Conservation (phyloP, 2,329 filamentous ascomycete genomes). For the Penicillium sp. region DNA sequence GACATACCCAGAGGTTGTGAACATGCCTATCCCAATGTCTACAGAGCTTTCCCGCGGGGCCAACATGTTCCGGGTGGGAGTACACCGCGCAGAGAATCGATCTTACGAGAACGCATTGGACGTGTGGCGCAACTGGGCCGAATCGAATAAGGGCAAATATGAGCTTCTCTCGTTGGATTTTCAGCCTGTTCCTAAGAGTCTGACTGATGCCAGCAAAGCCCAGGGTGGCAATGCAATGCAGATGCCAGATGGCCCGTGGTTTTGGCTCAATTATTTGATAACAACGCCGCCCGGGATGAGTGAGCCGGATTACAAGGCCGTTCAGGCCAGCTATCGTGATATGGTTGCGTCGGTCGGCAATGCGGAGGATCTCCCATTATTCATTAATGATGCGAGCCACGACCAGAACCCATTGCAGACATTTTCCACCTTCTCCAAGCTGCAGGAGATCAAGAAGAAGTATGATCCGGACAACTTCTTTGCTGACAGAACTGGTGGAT, state of each 20-base stretch:
- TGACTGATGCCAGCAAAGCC: slow-evolving; percentile 38
- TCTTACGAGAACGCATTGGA: slow-evolving; percentile 26
- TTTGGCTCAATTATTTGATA: slow-evolving; percentile 37
- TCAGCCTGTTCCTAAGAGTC: slow-evolving; percentile 34
- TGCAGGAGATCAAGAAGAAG: slow-evolving; percentile 44
- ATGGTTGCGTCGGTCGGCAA: slow-evolving; percentile 34
- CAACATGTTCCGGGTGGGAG: slow-evolving; percentile 41
- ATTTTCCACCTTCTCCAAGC: slow-evolving; percentile 36
- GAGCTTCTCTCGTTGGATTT: slow-evolving; percentile 31
- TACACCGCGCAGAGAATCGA: slow-evolving; percentile 32
- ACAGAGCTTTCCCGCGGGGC: slow-evolving; percentile 34
- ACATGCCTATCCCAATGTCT: slow-evolving; percentile 37
- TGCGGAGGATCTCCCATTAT: slow-evolving; percentile 31
- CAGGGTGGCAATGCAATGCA: slow-evolving; percentile 40
- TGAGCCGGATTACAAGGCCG: slow-evolving; percentile 27
- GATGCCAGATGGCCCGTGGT: slow-evolving; percentile 40
- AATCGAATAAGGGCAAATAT: slow-evolving; percentile 36
- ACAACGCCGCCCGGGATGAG: slow-evolving; percentile 29
- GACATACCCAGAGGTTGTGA: slow-evolving; percentile 36
- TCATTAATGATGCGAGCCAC: slow-evolving; percentile 39
- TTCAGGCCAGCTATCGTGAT: slow-evolving; percentile 35
- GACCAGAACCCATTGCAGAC: slow-evolving; percentile 33
- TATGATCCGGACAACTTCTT: slow-evolving; percentile 44
- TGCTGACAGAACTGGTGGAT: slow-evolving; percentile 31
- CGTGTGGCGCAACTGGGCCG: slow-evolving; percentile 35